phyloP scores from a whole-genome alignment of 2,329 filamentous ascomycete genomes.

The Cladosporium sp. region DNA sequence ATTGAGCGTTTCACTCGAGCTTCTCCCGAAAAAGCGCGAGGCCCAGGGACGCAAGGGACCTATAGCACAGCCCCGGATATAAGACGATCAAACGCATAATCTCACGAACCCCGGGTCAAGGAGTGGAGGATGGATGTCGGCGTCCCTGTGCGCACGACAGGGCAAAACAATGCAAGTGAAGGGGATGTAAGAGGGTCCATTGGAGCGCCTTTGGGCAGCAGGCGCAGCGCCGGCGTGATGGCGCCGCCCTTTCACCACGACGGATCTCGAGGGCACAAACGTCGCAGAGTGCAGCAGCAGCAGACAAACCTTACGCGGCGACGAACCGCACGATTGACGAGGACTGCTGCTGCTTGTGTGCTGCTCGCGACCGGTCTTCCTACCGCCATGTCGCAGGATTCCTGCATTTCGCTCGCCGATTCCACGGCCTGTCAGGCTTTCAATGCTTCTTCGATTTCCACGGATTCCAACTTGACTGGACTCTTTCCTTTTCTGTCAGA shows the following conservation, averaged over 20 bases:
- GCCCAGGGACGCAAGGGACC: slow-evolving; percentile 10
- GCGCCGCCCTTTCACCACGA: slow-evolving; percentile 2
- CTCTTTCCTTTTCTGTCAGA: slow-evolving; percentile 76
- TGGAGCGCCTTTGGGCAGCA: background rate
- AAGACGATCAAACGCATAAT: slow-evolving; percentile 9
- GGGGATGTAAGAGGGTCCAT: background rate
- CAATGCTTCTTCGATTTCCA: slow-evolving; percentile 65
- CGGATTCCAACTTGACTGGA: slow-evolving; percentile 51
- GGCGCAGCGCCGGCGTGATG: slow-evolving; percentile 4
- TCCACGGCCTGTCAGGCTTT: slow-evolving; percentile 72
- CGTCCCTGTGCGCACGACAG: slow-evolving; percentile 7
- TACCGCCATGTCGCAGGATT: slow-evolving; percentile 33
- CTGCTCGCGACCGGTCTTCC: slow-evolving; percentile 24
- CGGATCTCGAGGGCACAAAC: slow-evolving; percentile 6
- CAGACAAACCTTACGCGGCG: slow-evolving; percentile 2
- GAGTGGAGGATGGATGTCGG: slow-evolving; percentile 9
- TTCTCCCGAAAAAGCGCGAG: background rate
- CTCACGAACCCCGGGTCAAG: background rate
- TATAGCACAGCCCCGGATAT: slow-evolving; percentile 10
- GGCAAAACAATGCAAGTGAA: background rate
- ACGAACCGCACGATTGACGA: slow-evolving; percentile 15
- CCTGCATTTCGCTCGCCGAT: slow-evolving; percentile 63
- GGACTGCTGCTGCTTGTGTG: slow-evolving; percentile 9
- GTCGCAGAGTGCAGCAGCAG: slow-evolving; percentile 2
- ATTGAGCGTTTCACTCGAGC: no score